A percentile compares a stretch with the other conserved stretches of the same genome.
These are phyloP conservation scores for Candida sojae DNA, from an alignment of 1,139 yeast genomes.

Conservation along the genomic window DNA sequence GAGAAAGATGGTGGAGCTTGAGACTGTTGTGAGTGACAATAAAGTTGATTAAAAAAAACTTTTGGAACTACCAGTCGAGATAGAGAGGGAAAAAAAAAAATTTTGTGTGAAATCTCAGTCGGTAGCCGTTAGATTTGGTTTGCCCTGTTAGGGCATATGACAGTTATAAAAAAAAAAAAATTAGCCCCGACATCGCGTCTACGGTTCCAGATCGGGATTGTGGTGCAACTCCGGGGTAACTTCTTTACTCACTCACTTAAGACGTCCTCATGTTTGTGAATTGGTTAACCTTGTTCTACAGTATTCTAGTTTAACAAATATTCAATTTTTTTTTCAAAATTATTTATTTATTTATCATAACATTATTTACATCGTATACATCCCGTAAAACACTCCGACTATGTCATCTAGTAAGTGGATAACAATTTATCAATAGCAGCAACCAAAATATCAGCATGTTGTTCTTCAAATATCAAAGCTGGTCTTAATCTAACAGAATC, in stretches of 20 bases:
- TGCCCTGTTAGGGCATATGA: not conserved
- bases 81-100: not conserved
- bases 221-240: not conserved
- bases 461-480: constrained; percentile 68
- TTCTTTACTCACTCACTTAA: not conserved
- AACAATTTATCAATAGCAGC: constrained; percentile 50
- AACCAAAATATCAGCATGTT: constrained; percentile 70
- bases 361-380: no score
- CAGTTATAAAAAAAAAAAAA: not conserved
- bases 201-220: constrained; percentile 3
- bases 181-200: not conserved
- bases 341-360: not conserved
- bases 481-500: constrained; percentile 77
- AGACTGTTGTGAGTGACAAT: not conserved
- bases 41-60: no score
- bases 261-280: not conserved
- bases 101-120: not conserved
- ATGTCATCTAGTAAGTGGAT: constrained; percentile 27
- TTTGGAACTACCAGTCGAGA: no score
- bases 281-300: not conserved
- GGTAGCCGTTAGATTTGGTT: not conserved
- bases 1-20: not conserved
- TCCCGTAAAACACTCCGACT: not conserved
- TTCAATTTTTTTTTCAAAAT: not conserved
- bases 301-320: not conserved